Base-by-base conservation (phyloP, 441 rosid species). In the Hura crepitans region DNA sequence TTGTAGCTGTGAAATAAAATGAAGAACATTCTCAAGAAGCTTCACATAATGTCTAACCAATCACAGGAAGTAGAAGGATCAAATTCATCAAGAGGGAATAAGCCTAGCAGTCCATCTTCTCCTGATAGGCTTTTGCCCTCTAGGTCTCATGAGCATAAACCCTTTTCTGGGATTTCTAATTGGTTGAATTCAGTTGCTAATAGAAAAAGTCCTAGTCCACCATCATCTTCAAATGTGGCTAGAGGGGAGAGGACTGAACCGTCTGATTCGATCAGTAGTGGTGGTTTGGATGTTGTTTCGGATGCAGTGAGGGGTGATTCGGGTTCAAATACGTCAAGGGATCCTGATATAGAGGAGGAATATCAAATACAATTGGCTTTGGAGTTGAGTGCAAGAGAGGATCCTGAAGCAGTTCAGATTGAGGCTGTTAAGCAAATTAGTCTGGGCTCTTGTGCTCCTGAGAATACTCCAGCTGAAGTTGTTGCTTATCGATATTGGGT, bases 391-490 rank as follows among this genome's bases (percentile, higher is more conserved):
- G 97, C 97, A 0, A 91, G 79, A 74, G 98, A 93, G 79, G 98
- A 93, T 81, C 98, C 98, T 60, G 98, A 93, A 74, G 97, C 98
- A 18, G 82, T 90, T 83, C 98, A 93, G 78, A 93, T 93, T 69
- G 97, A 93, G 74, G 96, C 97, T 77, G 91, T 93, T 63, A 93
- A 93, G 85, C 97, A 93, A 78, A 89, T 91, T 53, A 93, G 96
- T 75, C 72, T 91, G 66, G 95, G 98, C 22, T 82, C 91, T 78
- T 86, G 84, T 79, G 93, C 82, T 82, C 84, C 88, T 58, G 97
- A 84, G 77, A 91, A 89, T 73, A 85, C 96, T 81, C 95, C 95
- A 27, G 96, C 95, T 3, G 98, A 93, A 84, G 87, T 93, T 76
- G 81, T 91, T 75, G 96, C 98, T 55, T 93, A 85, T 71, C 84